These are phyloP conservation scores for Amylostereum areolatum DNA, from an alignment of 1,284 basidiomycete species.

Conservation along the genomic window DNA sequence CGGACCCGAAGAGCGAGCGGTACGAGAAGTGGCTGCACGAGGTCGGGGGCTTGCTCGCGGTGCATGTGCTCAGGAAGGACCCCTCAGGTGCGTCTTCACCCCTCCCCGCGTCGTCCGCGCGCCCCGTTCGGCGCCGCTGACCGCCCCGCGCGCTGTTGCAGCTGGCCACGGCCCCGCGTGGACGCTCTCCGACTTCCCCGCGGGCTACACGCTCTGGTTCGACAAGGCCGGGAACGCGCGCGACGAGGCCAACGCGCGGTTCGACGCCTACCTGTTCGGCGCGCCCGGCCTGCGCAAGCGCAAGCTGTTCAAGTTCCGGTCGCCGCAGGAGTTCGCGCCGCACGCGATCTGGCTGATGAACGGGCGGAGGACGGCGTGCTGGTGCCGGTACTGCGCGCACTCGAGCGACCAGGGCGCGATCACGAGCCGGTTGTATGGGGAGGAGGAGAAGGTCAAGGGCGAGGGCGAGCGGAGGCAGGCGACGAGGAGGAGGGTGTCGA, in stretches of 20 bases:
- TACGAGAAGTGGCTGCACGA: not conserved
- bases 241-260: conserved; percentile 6
- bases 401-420: not conserved
- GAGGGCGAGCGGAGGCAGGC: too few species aligned
- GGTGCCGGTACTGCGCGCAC: not conserved
- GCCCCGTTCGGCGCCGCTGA: too few species aligned
- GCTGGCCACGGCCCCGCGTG: not conserved
- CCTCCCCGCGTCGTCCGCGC: too few species aligned
- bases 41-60: conserved; percentile 6
- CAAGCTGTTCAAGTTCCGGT: too few species aligned
- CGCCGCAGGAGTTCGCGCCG: not conserved
- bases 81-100: not conserved
- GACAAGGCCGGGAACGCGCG: not conserved
- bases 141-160: too few species aligned
- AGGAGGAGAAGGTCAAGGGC: too few species aligned
- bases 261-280: conserved; percentile 8
- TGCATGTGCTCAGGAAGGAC: conserved; percentile 3
- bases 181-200: conserved; percentile 4
- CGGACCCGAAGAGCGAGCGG: fast-evolving
- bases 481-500: not conserved
- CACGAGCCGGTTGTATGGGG: not conserved
- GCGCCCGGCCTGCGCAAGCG: too few species aligned
- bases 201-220: conserved; percentile 6
- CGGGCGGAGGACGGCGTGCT: not conserved
- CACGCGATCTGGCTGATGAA: not conserved